A percentile compares a stretch with the other conserved stretches of the same genome.
Evolutionary conservation across 1,284 basidiomycete species (phyloP).

Genomic region (Moesziomyces parantarcticus): DNA sequence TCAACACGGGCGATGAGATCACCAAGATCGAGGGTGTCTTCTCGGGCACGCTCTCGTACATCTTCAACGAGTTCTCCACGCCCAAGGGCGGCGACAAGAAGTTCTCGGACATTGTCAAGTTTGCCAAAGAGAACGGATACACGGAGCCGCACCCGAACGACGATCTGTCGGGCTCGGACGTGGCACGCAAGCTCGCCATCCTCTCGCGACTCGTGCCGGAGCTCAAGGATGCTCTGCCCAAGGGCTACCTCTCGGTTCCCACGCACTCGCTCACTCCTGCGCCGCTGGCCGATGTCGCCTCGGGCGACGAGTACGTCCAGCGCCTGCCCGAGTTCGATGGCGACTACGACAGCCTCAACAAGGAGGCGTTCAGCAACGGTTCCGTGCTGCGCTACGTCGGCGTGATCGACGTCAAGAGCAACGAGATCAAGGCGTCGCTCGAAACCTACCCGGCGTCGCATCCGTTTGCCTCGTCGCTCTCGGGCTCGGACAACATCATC

Average conservation of each 20-base stretch:
- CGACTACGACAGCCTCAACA: constrained; percentile 80
- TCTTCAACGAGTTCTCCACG: constrained; percentile 89
- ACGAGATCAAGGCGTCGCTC: constrained; percentile 84
- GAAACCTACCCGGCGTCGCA: constrained; percentile 90
- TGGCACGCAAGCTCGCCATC: constrained; percentile 95
- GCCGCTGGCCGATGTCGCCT: constrained; percentile 74
- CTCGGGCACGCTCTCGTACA: constrained; percentile 96
- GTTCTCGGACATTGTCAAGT: constrained; percentile 89
- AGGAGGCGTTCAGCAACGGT: constrained; percentile 80
- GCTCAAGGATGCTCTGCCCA: constrained; percentile 70
- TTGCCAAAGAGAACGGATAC: constrained; percentile 92
- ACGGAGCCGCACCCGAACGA: constrained; percentile 98
- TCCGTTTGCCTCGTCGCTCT: constrained; percentile 92
- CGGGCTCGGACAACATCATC: constrained; percentile 97
- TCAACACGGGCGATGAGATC: constrained; percentile 88
- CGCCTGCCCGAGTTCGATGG: constrained; percentile 85
- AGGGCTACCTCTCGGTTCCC: constrained; percentile 82
- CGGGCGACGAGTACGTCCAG: constrained; percentile 76
- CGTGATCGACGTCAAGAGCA: constrained; percentile 83
- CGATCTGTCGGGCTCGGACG: constrained; percentile 94
- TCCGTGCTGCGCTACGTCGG: constrained; percentile 93
- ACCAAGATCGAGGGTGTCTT: constrained; percentile 78
- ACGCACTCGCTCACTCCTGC: constrained; percentile 87
- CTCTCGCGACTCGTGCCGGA: constrained; percentile 75
- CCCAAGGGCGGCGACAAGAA: constrained; percentile 69